Percentiles rank a stretch among this genome's conserved stretches.
phyloP scores from a whole-genome alignment of 169 alveolate species.

The Plasmodium malariae region DNA sequence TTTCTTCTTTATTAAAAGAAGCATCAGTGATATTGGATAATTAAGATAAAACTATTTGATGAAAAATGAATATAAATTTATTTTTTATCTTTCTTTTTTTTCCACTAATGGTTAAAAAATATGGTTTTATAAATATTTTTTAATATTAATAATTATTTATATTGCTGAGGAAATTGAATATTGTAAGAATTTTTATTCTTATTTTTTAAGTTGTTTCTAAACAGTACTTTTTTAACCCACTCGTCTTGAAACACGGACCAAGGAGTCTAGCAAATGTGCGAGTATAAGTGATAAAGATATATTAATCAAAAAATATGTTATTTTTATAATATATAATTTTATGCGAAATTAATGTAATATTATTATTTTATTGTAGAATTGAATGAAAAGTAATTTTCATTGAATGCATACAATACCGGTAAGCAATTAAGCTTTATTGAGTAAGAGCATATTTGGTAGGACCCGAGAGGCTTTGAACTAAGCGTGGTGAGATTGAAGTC shows the following conservation, averaged over 20 bases:
- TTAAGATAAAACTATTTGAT: not conserved
- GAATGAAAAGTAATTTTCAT: not conserved
- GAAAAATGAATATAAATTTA: not conserved
- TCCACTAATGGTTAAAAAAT: not conserved
- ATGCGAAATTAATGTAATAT: constrained; percentile 54
- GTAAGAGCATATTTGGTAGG: constrained; percentile 93
- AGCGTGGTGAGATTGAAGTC: constrained; percentile 94
- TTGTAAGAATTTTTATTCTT: not conserved
- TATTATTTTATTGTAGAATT: not conserved
- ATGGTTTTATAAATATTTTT: not conserved
- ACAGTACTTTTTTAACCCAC: constrained; percentile 14
- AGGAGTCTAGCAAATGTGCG: constrained; percentile 92
- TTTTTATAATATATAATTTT: constrained; percentile 72
- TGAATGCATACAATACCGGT: constrained; percentile 17
- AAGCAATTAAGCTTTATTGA: constrained; percentile 83
- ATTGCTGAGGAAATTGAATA: constrained; percentile 45
- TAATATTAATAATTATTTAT: not conserved
- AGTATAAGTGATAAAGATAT: constrained; percentile 45
- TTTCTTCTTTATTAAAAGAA: constrained; percentile 38
- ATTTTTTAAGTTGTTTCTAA: constrained; percentile 49
- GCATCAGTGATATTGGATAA: constrained; percentile 32
- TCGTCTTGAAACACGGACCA: constrained; percentile 81
- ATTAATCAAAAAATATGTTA: too few relatives aligned
- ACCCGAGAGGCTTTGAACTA: constrained; percentile 95
- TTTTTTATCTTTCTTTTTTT: not conserved